phyloP scores from a whole-genome alignment of 192 early-diverging fungal genomes.

The Funneliformis mosseae region DNA sequence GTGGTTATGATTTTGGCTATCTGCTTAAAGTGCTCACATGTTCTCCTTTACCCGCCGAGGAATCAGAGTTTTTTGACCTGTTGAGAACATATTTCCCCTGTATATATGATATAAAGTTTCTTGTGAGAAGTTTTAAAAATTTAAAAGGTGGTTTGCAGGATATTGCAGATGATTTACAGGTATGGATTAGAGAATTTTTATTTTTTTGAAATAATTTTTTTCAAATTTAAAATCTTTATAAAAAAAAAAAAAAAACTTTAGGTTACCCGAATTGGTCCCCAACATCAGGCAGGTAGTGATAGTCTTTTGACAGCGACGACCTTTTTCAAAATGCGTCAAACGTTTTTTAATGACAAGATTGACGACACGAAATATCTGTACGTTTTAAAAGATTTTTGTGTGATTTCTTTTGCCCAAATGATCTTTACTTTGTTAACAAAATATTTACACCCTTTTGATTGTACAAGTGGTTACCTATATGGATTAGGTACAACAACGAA shows the following conservation, averaged over 20 bases:
- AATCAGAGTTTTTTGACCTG: constrained; percentile 92
- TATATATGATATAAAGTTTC: constrained; percentile 98
- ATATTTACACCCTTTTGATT: background rate
- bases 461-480: constrained; percentile 52
- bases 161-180: constrained; percentile 94
- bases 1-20: constrained; percentile 99
- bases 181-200: too few relatives aligned
- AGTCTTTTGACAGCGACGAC: constrained; percentile 92
- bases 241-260: too few relatives aligned
- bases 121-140: constrained; percentile 96
- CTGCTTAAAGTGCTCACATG: constrained; percentile 95
- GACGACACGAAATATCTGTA: constrained; percentile 92
- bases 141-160: constrained; percentile 98
- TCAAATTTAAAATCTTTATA: too few relatives aligned
- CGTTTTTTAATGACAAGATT: constrained; percentile 94
- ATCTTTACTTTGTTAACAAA: background rate
- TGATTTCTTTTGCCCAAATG: background rate
- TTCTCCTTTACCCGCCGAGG: constrained; percentile 86
- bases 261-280: constrained; percentile 91
- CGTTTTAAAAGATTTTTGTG: constrained; percentile 27
- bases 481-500: constrained; percentile 41
- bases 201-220: too few relatives aligned
- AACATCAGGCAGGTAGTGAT: constrained; percentile 99
- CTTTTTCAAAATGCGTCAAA: constrained; percentile 98
- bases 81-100: constrained; percentile 95